Base-by-base conservation (phyloP, 2,329 filamentous ascomycete genomes). In the Helminthosporium solani region DNA sequence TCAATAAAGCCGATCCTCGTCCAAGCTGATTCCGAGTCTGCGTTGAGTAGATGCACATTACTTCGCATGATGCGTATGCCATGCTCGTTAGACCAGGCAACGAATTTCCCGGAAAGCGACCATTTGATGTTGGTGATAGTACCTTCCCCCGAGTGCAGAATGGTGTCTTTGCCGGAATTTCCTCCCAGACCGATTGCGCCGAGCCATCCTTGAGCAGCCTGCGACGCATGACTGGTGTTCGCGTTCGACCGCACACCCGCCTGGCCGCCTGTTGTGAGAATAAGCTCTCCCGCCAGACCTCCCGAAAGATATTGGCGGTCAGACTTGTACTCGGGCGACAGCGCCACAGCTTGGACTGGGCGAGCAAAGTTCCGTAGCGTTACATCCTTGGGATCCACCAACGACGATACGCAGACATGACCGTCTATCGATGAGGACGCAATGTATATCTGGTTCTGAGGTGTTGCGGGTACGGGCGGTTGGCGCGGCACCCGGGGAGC, bases 61-160 rank as follows among this genome's bases (percentile, higher is more conserved):
- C 90, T 90, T 30, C 94, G 83, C 91, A 97, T 97, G 50, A 99
- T 94, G 68, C 96, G 96, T 66, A 97, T 95, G 3, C 94, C 94
- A 61, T 95, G 87, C 70, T 99, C 94, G 62, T 97, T 99, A 33
- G 95, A 80, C 94, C 94, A 99, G 0, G 85, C 88, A 1, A 96
- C 87, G 63, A 91, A 97, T 71, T 87, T 94, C 1, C 94, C 92
- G 0, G 90, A 92, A 33, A 92, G 68, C 0, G 92, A 97, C 90
- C 92, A 99, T 68, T 95, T 92, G 63, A 99, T 94, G 3, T 85
- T 87, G 66, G 84, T 92, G 53, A 99, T 94, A 2, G 84, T 83
- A 3, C 94, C 94, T 73, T 99, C 95, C 2, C 94, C 94, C 7
- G 88, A 90, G 65, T 99, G 94, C 37, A 97, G 71, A 2, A 96